Percentiles rank a stretch among this genome's conserved stretches.
These are phyloP conservation scores for Endoconidiophora polonica DNA, from an alignment of 2,329 filamentous ascomycete species.

Conservation along the genomic window DNA sequence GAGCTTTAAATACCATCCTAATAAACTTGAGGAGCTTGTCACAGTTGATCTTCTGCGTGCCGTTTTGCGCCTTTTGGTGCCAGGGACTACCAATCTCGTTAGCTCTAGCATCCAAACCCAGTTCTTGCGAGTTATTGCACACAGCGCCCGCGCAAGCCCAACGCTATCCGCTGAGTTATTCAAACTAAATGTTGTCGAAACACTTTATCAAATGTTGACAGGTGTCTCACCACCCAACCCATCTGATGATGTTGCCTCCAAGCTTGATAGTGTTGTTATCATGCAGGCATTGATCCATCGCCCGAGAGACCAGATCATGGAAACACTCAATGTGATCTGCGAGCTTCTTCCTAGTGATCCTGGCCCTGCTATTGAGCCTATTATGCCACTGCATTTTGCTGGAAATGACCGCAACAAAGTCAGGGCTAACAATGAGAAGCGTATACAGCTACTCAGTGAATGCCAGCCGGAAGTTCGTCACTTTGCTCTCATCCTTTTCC, in stretches of 20 bases:
- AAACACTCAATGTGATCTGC: constrained; percentile 94
- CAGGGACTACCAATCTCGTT: constrained; percentile 90
- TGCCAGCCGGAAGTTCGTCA: constrained; percentile 78
- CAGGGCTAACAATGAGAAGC: constrained; percentile 47
- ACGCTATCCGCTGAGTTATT: constrained; percentile 75
- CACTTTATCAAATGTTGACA: constrained; percentile 89
- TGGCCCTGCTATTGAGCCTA: constrained; percentile 19
- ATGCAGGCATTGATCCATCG: constrained; percentile 97
- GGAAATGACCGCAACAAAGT: too few species aligned
- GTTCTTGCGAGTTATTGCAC: constrained; percentile 80
- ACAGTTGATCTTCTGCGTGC: constrained; percentile 74
- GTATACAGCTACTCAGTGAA: constrained; percentile 62
- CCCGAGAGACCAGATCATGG: constrained; percentile 87
- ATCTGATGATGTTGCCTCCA: constrained; percentile 60
- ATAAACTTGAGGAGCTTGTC: constrained; percentile 82
- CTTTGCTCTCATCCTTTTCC: constrained; percentile 84
- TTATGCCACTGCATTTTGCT: not conserved
- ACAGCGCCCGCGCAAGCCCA: constrained; percentile 78
- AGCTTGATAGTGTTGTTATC: constrained; percentile 90
- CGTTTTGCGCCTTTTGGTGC: constrained; percentile 71
- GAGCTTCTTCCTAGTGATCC: constrained; percentile 58
- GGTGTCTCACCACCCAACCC: constrained; percentile 80
- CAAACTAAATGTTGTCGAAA: constrained; percentile 94
- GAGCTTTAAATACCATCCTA: constrained; percentile 80
- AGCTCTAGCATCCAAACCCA: constrained; percentile 90